A percentile compares a stretch with the other conserved stretches of the same genome.
These are phyloP conservation scores for Tulasnella sp. DNA, from an alignment of 768 basidiomycete genomes.

Conservation along the genomic window DNA sequence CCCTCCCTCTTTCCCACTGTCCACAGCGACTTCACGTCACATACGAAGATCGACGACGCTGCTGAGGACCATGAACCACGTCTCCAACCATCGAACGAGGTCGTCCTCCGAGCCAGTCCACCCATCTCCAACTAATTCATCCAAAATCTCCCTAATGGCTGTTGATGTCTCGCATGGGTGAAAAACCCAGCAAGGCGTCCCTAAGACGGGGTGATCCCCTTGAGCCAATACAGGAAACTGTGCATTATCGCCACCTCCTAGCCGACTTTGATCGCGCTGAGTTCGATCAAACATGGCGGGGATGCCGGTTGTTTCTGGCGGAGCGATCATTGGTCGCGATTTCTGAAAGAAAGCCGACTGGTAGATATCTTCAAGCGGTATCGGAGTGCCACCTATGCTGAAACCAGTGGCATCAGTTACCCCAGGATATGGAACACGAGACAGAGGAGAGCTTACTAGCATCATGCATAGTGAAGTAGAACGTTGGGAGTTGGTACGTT, in stretches of 20 bases:
- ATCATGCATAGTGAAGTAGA: constrained; percentile 77
- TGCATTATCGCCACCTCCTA: constrained; percentile 33
- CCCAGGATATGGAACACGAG: constrained; percentile 19
- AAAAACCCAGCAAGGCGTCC: constrained; percentile 78
- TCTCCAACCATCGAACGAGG: constrained; percentile 47
- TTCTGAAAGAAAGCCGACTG: constrained; percentile 61
- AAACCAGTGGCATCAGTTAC: constrained; percentile 28
- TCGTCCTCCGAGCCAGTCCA: constrained; percentile 10
- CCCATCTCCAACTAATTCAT: constrained; percentile 40
- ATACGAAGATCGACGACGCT: constrained; percentile 55
- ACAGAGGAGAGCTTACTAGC: constrained; percentile 57
- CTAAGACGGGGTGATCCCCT: constrained; percentile 81
- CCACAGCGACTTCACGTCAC: background rate
- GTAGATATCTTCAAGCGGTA: constrained; percentile 61
- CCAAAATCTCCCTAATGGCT: constrained; percentile 70
- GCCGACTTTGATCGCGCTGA: constrained; percentile 7
- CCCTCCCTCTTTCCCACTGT: constrained; percentile 1
- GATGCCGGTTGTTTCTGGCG: constrained; percentile 5
- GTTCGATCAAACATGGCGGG: constrained; percentile 5
- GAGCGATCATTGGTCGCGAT: constrained; percentile 23
- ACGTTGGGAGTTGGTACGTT: constrained; percentile 78
- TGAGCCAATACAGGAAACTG: constrained; percentile 80
- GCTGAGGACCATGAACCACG: constrained; percentile 78
- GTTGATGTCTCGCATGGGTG: constrained; percentile 81
- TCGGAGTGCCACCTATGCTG: constrained; percentile 62